Conservation (phyloP, 2,329 filamentous ascomycete species). For the Exophiala lecanii-corni region DNA sequence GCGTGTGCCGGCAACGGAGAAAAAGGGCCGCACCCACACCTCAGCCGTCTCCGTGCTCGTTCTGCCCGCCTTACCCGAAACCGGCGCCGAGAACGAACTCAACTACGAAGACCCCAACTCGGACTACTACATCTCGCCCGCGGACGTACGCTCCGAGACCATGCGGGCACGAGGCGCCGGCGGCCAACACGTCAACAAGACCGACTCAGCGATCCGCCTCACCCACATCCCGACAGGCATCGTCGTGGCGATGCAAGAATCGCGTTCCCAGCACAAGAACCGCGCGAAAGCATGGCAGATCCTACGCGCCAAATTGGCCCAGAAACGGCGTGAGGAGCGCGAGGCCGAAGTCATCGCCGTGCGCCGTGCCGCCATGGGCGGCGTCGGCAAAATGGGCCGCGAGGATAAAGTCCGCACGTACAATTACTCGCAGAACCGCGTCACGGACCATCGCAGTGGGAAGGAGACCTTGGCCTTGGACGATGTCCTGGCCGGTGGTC, state of each 20-base stretch:
- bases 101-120: conserved; percentile 79
- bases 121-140: conserved; percentile 83
- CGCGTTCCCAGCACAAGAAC: conserved; percentile 84
- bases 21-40: conserved; percentile 86
- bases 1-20: conserved; percentile 85
- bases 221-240: conserved; percentile 86
- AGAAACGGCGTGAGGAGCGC: conserved; percentile 71
- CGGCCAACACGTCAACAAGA: conserved; percentile 98
- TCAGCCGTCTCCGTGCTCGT: conserved; percentile 91
- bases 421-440: conserved; percentile 72
- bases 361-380: conserved; percentile 71
- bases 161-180: conserved; percentile 91
- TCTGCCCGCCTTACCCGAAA: conserved; percentile 69
- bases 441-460: conserved; percentile 83
- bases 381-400: conserved; percentile 73
- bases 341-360: conserved; percentile 74
- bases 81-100: conserved; percentile 46
- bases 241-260: conserved; percentile 87
- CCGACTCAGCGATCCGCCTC: conserved; percentile 88
- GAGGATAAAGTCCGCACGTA: conserved; percentile 94
- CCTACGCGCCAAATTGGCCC: conserved; percentile 75
- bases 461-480: conserved; percentile 75
- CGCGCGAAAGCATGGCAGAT: conserved; percentile 82
- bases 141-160: conserved; percentile 77
- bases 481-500: conserved; percentile 71